Conservation (phyloP, 306 rosid species). For the Trifolium repens region DNA sequence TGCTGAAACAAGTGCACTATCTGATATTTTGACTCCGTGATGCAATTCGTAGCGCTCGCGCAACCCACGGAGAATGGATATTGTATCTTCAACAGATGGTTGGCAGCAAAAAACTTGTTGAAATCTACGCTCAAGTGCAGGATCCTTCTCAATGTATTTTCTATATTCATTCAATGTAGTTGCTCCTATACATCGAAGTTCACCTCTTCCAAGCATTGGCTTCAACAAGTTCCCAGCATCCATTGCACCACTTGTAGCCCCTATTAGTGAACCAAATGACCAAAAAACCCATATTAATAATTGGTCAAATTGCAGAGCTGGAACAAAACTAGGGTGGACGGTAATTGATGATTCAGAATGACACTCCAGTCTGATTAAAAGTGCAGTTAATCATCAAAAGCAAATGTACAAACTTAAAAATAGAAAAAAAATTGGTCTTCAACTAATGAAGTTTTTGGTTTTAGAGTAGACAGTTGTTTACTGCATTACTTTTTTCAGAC, state of each 20-base stretch:
- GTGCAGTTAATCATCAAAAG: constrained; percentile 5
- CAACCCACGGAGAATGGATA: constrained; percentile 96
- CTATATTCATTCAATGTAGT: constrained; percentile 93
- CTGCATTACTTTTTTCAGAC: neutral
- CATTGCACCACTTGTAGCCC: constrained; percentile 99
- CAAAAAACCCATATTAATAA: constrained; percentile 32
- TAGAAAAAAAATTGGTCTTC: neutral
- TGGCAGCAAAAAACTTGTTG: constrained; percentile 94
- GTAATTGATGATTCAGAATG: constrained; percentile 14
- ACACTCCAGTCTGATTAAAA: constrained; percentile 17
- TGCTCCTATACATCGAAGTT: constrained; percentile 96
- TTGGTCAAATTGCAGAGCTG: constrained; percentile 6
- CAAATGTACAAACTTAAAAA: neutral
- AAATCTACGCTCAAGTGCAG: constrained; percentile 96
- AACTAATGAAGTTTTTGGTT: neutral
- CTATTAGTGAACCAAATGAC: constrained; percentile 54
- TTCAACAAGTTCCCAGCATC: constrained; percentile 98
- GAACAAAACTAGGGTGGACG: constrained; percentile 29
- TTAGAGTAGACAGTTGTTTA: constrained; percentile 1
- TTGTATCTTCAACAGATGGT: constrained; percentile 91
- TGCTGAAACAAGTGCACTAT: constrained; percentile 94
- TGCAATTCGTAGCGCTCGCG: constrained; percentile 97
- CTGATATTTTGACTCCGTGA: constrained; percentile 98
- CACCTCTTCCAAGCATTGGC: constrained; percentile 99
- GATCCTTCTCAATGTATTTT: constrained; percentile 94